Percentiles rank a stretch among this genome's conserved stretches.
Evolutionary conservation across 176 grass and related monocot species (phyloP).

Genomic region (Carex kokanica): DNA sequence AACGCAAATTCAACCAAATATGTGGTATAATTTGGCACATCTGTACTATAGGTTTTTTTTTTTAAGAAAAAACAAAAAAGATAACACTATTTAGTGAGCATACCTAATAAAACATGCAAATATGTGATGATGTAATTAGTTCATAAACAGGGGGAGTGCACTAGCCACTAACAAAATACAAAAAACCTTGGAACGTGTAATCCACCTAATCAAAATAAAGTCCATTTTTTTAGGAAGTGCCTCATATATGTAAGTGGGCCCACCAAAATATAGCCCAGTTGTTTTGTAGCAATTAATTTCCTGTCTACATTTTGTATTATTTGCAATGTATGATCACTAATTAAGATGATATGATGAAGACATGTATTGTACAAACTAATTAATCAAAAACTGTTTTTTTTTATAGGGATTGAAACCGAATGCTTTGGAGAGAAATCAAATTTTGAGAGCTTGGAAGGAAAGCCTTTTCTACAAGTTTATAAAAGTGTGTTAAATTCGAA

Average conservation of each 20-base stretch:
- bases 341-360: background rate
- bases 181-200: conserved; percentile 25
- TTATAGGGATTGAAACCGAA: conserved; percentile 54
- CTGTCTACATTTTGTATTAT: background rate
- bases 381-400: background rate
- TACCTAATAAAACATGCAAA: conserved; percentile 21
- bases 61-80: background rate
- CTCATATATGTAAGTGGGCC: background rate
- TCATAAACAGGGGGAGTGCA: conserved; percentile 1
- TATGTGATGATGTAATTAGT: conserved; percentile 19
- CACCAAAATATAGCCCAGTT: conserved; percentile 4
- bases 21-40: background rate
- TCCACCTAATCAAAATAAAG: conserved; percentile 16
- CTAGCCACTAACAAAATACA: conserved; percentile 7
- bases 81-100: background rate
- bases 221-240: background rate
- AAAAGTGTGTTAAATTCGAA: conserved; percentile 73
- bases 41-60: background rate
- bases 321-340: background rate
- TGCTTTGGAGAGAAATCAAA: conserved; percentile 50
- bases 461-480: conserved; percentile 66
- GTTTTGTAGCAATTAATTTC: background rate
- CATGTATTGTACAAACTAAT: background rate
- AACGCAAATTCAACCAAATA: background rate
- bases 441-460: conserved; percentile 42